Base-by-base conservation (phyloP, 2,329 filamentous ascomycete species). In the Calonectria crousiana region DNA sequence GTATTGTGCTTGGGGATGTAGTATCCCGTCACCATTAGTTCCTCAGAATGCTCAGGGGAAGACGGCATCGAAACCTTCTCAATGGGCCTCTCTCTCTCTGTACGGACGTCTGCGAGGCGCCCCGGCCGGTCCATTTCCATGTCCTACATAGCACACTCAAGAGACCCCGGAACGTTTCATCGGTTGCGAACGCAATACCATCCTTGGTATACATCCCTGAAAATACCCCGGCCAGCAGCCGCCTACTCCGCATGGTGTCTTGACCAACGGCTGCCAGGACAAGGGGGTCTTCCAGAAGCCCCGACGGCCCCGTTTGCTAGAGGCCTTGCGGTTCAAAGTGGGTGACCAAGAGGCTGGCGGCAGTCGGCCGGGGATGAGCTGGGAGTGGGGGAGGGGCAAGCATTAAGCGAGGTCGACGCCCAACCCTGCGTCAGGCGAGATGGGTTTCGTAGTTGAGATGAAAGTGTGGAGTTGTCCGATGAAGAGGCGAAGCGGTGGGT, bases 131-230 rank as follows among this genome's bases (percentile, higher is more conserved):
- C 51, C 44, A 36, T 58, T 66, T 30, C 44, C 38, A 71, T 23
- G 69, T 44, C 18, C 18, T 41, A 28, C 69, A 34, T 26, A 47
- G 44, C n/a, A 47, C 44, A 13, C 47, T 36, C 23, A 30, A 52
- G 26, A 41, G 30, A 41, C 26, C 28, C 71, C 32, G 58, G 51
- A 58, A 73, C 58, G 71, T 73, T 73, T 73, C 71, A 73, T 69
- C 58, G 49, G 52, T 68, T 38, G 52, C 64, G 52, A 64, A 32
- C 38, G n/a, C 51, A 30, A 65, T 69, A 58, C 36, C 66, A 49
- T 20, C 47, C 56, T 49, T 69, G 49, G 66, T 41, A 20, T 32
- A 36, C 9, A 68, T 51, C 66, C 71, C 38, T 69, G 71, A 36
- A 64, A 47, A 38, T 20, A 64, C 34, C 66, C 47, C 18, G 9